Evolutionary conservation across 352 stramenopile species (phyloP).

Genomic region (Globisporangium rhizosaccharum): DNA sequence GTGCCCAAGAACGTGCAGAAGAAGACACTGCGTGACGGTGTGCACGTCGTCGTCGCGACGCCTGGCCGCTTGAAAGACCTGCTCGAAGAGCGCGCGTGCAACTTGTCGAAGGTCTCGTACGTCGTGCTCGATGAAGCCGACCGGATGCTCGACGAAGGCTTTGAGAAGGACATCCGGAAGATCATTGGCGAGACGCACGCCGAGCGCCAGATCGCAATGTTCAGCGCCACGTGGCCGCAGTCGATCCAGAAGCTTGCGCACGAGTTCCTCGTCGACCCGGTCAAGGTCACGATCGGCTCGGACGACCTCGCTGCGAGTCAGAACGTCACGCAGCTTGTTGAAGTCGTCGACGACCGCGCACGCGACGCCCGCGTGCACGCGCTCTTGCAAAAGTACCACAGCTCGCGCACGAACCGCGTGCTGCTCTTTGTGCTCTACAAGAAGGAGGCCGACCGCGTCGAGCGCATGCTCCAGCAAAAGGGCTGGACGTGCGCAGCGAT

Average conservation of each 20-base stretch:
- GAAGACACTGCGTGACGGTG: slow-evolving; percentile 78
- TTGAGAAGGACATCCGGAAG: slow-evolving; percentile 92
- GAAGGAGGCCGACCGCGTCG: slow-evolving; percentile 96
- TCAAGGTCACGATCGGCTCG: slow-evolving; percentile 92
- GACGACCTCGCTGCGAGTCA: slow-evolving; percentile 95
- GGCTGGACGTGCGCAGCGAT: slow-evolving; percentile 93
- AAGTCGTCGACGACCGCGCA: slow-evolving; percentile 91
- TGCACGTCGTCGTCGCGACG: slow-evolving; percentile 94
- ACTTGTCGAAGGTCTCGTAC: slow-evolving; percentile 87
- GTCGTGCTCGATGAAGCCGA: slow-evolving; percentile 97
- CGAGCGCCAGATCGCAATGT: slow-evolving; percentile 96
- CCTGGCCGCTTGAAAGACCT: slow-evolving; percentile 93
- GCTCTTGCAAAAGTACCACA: slow-evolving; percentile 93
- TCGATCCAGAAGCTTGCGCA: slow-evolving; percentile 95
- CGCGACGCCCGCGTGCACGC: slow-evolving; percentile 84
- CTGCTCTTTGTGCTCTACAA: slow-evolving; percentile 99
- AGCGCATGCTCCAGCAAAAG: slow-evolving; percentile 89
- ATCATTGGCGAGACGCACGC: slow-evolving; percentile 80
- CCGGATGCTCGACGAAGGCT: slow-evolving; percentile 92
- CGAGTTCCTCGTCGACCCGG: slow-evolving; percentile 92
- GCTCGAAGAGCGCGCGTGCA: slow-evolving; percentile 79
- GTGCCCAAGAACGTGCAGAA: slow-evolving; percentile 94
- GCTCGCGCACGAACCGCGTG: slow-evolving; percentile 88
- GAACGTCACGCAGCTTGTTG: slow-evolving; percentile 93
- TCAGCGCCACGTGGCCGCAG: slow-evolving; percentile 95